Evolutionary conservation across 2,329 filamentous ascomycete genomes (phyloP).

Genomic region (Botrytis medusae): DNA sequence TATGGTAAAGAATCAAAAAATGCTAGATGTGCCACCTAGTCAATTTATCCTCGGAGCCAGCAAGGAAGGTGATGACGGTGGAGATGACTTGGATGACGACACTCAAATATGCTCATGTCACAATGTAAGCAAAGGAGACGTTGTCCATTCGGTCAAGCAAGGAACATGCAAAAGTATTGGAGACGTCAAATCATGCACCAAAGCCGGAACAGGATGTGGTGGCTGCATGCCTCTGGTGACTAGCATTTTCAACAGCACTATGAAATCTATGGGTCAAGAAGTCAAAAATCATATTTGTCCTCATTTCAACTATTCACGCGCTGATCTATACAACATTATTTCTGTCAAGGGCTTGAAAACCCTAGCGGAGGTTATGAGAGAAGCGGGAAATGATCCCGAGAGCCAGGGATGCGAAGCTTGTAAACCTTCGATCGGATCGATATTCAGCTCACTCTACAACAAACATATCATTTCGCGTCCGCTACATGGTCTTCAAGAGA

Average conservation of each 20-base stretch:
- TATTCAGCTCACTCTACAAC: conserved; percentile 81
- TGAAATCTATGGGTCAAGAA: conserved; percentile 81
- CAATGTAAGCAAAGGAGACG: conserved; percentile 84
- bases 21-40: conserved; percentile 72
- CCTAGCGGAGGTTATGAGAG: conserved; percentile 74
- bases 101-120: conserved; percentile 92
- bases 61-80: conserved; percentile 71
- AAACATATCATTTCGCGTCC: conserved; percentile 73
- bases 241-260: conserved; percentile 85
- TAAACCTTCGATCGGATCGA: conserved; percentile 79
- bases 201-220: conserved; percentile 86
- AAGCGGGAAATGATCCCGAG: conserved; percentile 67
- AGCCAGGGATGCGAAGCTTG: conserved; percentile 85
- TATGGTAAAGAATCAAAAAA: conserved; percentile 81
- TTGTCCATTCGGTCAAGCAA: conserved; percentile 70
- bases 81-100: conserved; percentile 77
- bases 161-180: conserved; percentile 79
- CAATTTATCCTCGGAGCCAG: conserved; percentile 80
- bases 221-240: conserved; percentile 88
- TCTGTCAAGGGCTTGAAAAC: conserved; percentile 75
- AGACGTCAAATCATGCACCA: conserved; percentile 85
- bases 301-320: conserved; percentile 80
- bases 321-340: conserved; percentile 87
- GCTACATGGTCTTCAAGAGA: conserved; percentile 78
- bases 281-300: conserved; percentile 83